Evolutionary conservation across 2,329 filamentous ascomycete genomes (phyloP).

Genomic region (Xylariaceae sp.): DNA sequence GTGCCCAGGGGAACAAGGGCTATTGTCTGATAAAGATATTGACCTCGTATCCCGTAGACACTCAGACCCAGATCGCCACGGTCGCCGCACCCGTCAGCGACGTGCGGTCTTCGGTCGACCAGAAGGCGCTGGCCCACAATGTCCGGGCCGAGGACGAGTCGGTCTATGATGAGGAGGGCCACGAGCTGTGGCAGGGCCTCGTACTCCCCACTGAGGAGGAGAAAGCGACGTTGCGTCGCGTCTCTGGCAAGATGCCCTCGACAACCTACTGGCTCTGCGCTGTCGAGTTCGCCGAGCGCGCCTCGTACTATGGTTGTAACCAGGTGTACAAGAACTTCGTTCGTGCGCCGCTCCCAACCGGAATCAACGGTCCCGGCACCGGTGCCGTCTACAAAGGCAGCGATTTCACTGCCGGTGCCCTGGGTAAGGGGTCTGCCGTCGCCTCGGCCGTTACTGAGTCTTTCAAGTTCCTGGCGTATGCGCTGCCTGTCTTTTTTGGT

Average conservation of each 20-base stretch:
- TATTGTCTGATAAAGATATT: no score
- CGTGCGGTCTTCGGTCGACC: constrained; percentile 24
- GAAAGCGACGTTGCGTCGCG: constrained; percentile 40
- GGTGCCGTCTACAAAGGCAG: constrained; percentile 30
- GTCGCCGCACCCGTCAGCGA: constrained; percentile 17
- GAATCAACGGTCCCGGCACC: constrained; percentile 34
- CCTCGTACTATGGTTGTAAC: constrained; percentile 50
- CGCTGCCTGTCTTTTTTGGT: constrained; percentile 41
- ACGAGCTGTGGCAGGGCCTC: constrained; percentile 29
- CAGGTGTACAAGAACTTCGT: constrained; percentile 54
- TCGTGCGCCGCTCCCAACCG: constrained; percentile 50
- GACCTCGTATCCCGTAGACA: no score
- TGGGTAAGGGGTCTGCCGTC: constrained; percentile 47
- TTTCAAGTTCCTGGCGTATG: constrained; percentile 47
- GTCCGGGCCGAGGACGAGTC: constrained; percentile 3
- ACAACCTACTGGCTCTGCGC: constrained; percentile 45
- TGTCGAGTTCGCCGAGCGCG: constrained; percentile 52
- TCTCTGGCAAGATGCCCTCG: constrained; percentile 43
- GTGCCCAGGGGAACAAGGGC: no score
- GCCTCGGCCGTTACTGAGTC: constrained; percentile 45
- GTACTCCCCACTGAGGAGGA: constrained; percentile 47
- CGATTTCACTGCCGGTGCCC: constrained; percentile 44
- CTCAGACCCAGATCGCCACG: constrained; percentile 13
- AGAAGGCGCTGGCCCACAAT: constrained; percentile 13
- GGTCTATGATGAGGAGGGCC: constrained; percentile 22